Evolutionary conservation across 352 stramenopile genomes (phyloP).

Genomic region (Phytophthora brassicae): DNA sequence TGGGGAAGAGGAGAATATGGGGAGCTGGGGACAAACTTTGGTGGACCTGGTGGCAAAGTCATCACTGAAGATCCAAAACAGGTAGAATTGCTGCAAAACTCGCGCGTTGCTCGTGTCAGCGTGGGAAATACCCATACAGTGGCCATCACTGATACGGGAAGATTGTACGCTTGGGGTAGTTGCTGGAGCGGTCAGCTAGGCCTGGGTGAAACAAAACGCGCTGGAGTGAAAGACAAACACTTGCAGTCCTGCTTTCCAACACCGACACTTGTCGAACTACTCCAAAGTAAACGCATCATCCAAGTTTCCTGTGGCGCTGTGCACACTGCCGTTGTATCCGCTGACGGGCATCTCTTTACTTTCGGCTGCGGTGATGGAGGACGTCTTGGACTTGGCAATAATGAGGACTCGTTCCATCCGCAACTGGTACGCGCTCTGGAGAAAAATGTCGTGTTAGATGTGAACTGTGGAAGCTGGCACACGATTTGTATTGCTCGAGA

Average conservation of each 20-base stretch:
- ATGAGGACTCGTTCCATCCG: slow-evolving; percentile 44
- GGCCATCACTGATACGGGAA: slow-evolving; percentile 49
- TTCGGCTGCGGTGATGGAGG: slow-evolving; percentile 92
- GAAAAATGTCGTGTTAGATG: slow-evolving; percentile 56
- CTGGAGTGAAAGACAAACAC: slow-evolving; percentile 47
- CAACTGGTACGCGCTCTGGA: slow-evolving; percentile 51
- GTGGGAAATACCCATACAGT: slow-evolving; percentile 70
- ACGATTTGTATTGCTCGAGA: slow-evolving; percentile 60
- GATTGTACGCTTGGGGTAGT: slow-evolving; percentile 62
- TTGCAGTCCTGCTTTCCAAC: slow-evolving; percentile 65
- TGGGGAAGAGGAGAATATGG: slow-evolving; percentile 67
- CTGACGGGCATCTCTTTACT: slow-evolving; percentile 68
- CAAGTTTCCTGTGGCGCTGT: slow-evolving; percentile 90
- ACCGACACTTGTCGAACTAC: slow-evolving; percentile 58
- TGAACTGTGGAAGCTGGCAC: slow-evolving; percentile 69
- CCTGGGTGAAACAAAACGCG: slow-evolving; percentile 56
- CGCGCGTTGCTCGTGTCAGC: slow-evolving; percentile 34
- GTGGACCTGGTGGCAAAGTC: slow-evolving; percentile 12
- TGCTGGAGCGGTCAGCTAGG: slow-evolving; percentile 76
- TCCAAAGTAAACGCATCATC: slow-evolving; percentile 42
- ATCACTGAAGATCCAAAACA: slow-evolving; percentile 8
- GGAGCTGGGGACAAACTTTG: slow-evolving; percentile 45
- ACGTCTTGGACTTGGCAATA: slow-evolving; percentile 78
- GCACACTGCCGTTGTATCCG: slow-evolving; percentile 68
- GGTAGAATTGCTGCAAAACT: slow-evolving; percentile 12